Conservation (phyloP, 352 stramenopile genomes). For the Pythium diclinum region DNA sequence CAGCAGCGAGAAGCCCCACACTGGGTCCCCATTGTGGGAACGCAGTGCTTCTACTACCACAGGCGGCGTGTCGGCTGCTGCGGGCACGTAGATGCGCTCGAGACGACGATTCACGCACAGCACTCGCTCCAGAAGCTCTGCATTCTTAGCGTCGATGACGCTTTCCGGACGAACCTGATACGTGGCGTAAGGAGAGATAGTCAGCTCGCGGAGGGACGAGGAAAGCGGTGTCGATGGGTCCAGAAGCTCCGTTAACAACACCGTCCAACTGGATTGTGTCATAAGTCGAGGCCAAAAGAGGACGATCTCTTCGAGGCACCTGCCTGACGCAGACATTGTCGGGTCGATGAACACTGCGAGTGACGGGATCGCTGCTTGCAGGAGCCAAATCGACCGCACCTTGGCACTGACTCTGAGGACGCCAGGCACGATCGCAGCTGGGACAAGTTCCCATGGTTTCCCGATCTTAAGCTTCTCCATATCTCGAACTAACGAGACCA, state of each 20-base stretch:
- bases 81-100: background rate
- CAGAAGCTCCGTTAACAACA: background rate
- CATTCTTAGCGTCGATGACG: background rate
- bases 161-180: no score
- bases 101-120: background rate
- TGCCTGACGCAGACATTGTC: background rate
- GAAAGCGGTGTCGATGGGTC: background rate
- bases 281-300: background rate
- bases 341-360: background rate
- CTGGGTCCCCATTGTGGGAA: background rate
- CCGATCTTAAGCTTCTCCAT: background rate
- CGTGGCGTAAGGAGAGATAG: background rate
- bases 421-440: background rate
- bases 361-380: background rate
- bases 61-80: background rate
- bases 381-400: background rate
- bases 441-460: no score
- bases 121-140: background rate
- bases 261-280: background rate
- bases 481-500: background rate
- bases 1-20: background rate
- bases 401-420: background rate
- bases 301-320: background rate
- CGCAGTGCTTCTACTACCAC: background rate
- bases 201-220: background rate